Evolutionary conservation across 2,329 filamentous ascomycete genomes (phyloP).

Genomic region (Sporothrix schenckii): DNA sequence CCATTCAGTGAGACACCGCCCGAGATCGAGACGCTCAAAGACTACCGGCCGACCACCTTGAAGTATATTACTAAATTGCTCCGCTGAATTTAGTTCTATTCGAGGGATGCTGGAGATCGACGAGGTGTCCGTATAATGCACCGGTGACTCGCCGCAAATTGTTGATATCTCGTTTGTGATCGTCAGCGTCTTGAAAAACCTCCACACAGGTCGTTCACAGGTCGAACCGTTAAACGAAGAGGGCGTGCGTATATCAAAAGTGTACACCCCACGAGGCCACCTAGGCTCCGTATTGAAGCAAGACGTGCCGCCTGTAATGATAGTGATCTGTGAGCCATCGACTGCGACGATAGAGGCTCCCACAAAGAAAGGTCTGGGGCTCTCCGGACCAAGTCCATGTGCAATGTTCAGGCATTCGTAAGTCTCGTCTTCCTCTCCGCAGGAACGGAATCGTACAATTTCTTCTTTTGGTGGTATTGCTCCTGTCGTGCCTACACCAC

Average conservation of each 20-base stretch:
- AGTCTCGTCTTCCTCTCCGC: slow-evolving; percentile 38
- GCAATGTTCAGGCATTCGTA: slow-evolving; percentile 36
- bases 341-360: slow-evolving; percentile 63
- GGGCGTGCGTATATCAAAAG: slow-evolving; percentile 40
- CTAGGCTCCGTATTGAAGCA: slow-evolving; percentile 90
- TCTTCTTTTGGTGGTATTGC: slow-evolving; percentile 56
- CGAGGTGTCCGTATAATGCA: not conserved
- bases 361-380: slow-evolving; percentile 66
- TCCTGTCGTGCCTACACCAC: slow-evolving; percentile 49
- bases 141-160: no score
- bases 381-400: not conserved
- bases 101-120: slow-evolving; percentile 50
- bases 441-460: slow-evolving; percentile 50
- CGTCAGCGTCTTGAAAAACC: slow-evolving; percentile 25
- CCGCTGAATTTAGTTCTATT: slow-evolving; percentile 53
- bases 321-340: slow-evolving; percentile 55
- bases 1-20: slow-evolving; percentile 69
- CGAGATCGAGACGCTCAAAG: slow-evolving; percentile 67
- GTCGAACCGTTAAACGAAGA: not conserved
- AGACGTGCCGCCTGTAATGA: slow-evolving; percentile 79
- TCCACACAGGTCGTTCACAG: slow-evolving; percentile 7
- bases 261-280: slow-evolving; percentile 69
- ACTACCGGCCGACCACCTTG: slow-evolving; percentile 63
- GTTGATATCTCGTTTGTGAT: slow-evolving; percentile 26
- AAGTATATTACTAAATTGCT: slow-evolving; percentile 65